Conservation (phyloP, 768 basidiomycete genomes). For the Clavaria fumosa region DNA sequence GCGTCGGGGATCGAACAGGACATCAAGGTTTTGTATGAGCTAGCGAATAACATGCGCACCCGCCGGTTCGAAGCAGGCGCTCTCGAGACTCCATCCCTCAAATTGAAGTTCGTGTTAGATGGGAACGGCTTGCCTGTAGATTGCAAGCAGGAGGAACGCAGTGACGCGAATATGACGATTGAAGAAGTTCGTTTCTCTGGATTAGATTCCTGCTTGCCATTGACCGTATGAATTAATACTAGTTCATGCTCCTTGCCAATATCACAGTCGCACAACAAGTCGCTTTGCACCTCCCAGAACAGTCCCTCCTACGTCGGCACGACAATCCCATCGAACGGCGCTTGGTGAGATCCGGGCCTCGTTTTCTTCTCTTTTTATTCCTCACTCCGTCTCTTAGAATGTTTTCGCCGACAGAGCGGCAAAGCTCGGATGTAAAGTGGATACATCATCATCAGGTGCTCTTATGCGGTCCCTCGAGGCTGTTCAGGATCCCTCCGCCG, state of each 20-base stretch:
- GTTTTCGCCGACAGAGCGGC: constrained; percentile 68
- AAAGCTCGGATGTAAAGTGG: constrained; percentile 71
- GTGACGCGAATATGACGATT: constrained; percentile 65
- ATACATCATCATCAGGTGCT: constrained; percentile 61
- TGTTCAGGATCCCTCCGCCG: constrained; percentile 58
- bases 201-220: background rate
- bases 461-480: constrained; percentile 76
- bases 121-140: constrained; percentile 68
- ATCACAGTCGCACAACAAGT: constrained; percentile 83
- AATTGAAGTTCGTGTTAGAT: constrained; percentile 66
- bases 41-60: constrained; percentile 59
- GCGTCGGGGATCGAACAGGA: constrained; percentile 56
- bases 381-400: constrained; percentile 28
- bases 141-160: constrained; percentile 47
- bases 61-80: constrained; percentile 72
- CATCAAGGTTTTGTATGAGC: constrained; percentile 45
- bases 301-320: constrained; percentile 90
- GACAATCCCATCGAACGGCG: constrained; percentile 88
- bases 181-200: constrained; percentile 57
- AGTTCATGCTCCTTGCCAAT: constrained; percentile 95
- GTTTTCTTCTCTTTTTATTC: constrained; percentile 4
- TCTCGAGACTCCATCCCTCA: constrained; percentile 51
- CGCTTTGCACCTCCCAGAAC: constrained; percentile 89
- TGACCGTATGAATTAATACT: no score
- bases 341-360: constrained; percentile 34